A percentile compares a stretch with the other conserved stretches of the same genome.
Conservation (phyloP, 768 basidiomycete species). For the Psilocybe tampanensis region DNA sequence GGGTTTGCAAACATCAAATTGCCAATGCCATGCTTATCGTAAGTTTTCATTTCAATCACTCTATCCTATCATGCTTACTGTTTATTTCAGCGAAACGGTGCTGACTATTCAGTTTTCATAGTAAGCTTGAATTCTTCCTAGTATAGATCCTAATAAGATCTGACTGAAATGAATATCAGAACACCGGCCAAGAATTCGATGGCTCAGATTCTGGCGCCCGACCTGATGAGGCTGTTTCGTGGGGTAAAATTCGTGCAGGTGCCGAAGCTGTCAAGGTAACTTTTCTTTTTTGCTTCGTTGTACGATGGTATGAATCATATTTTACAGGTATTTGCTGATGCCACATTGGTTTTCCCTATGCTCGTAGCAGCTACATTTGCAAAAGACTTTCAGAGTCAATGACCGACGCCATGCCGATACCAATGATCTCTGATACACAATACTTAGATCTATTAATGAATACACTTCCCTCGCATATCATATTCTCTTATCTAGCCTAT, state of each 20-base stretch:
- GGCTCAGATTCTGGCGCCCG: constrained; percentile 97
- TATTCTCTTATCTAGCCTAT: neutral
- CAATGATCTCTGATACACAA: neutral
- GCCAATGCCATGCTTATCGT: constrained; percentile 99
- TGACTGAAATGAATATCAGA: constrained; percentile 49
- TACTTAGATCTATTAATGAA: neutral
- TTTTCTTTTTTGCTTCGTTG: neutral
- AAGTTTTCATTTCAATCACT: constrained; percentile 26
- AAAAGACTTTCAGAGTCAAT: constrained; percentile 29
- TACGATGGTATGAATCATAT: constrained; percentile 23
- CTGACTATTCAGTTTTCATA: constrained; percentile 96
- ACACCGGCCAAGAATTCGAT: constrained; percentile 99
- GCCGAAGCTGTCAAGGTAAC: constrained; percentile 81
- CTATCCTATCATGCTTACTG: neutral
- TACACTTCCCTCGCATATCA: neutral
- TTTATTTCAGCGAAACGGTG: constrained; percentile 83
- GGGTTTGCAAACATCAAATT: constrained; percentile 99
- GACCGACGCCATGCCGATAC: neutral
- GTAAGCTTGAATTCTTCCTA: constrained; percentile 42
- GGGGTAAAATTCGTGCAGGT: constrained; percentile 95
- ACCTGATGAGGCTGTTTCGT: constrained; percentile 97
- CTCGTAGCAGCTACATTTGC: constrained; percentile 96
- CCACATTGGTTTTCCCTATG: constrained; percentile 94
- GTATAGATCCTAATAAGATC: neutral
- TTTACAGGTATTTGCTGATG: constrained; percentile 85